Evolutionary conservation across 2,329 filamentous ascomycete species (phyloP).

Genomic region (Cyclaneusma minus): DNA sequence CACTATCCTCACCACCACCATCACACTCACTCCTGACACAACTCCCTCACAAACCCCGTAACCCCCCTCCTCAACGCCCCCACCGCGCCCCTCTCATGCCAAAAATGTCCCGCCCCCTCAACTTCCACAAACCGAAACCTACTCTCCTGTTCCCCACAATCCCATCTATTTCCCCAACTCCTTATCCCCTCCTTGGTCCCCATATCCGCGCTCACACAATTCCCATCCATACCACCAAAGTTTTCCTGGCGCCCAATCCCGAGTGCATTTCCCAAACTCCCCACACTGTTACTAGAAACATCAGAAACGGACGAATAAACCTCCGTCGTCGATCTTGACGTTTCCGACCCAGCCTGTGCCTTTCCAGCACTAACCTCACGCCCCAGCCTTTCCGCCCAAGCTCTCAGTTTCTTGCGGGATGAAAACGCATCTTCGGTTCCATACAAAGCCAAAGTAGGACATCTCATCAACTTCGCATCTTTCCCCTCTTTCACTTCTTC

Average conservation of each 20-base stretch:
- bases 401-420: conserved; percentile 42
- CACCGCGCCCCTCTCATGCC: conserved; percentile 18
- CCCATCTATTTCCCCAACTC: not conserved
- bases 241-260: too few relatives aligned
- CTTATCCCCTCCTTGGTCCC: conserved; percentile 3
- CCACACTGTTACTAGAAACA: too few relatives aligned
- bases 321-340: too few relatives aligned
- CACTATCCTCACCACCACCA: too few relatives aligned
- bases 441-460: conserved; percentile 54
- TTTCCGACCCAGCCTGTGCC: not conserved
- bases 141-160: not conserved
- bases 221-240: too few relatives aligned
- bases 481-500: too few relatives aligned
- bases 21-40: conserved; percentile 3
- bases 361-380: conserved; percentile 10
- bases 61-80: conserved; percentile 10
- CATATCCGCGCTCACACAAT: not conserved
- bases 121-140: conserved; percentile 27
- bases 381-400: conserved; percentile 46
- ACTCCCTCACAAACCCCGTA: conserved; percentile 7
- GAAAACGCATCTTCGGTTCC: conserved; percentile 66
- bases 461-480: conserved; percentile 40
- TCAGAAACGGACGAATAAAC: too few relatives aligned
- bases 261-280: too few relatives aligned
- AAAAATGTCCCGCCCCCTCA: conserved; percentile 35